A percentile compares a stretch with the other conserved stretches of the same genome.
phyloP scores from a whole-genome alignment of 768 basidiomycete genomes.

The Coprinopsis cinerea region DNA sequence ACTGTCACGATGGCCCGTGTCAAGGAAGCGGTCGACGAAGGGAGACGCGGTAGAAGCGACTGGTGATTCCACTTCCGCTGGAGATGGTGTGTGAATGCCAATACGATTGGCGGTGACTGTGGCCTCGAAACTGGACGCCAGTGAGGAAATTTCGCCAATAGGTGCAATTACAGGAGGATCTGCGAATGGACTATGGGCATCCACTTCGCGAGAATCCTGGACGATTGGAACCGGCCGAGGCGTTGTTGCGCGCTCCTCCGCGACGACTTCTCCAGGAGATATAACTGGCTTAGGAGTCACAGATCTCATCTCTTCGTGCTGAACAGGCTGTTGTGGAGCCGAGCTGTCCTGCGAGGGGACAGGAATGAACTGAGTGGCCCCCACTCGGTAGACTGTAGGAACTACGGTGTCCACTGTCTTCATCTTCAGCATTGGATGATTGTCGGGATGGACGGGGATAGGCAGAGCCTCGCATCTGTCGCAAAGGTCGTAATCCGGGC shows the following conservation, averaged over 20 bases:
- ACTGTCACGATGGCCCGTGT: background rate
- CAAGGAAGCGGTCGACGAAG: background rate
- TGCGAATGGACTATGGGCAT: slow-evolving; percentile 4
- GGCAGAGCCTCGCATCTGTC: slow-evolving; percentile 73
- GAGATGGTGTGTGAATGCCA: background rate
- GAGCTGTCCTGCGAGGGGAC: background rate
- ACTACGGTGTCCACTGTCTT: slow-evolving; percentile 41
- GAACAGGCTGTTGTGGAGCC: background rate
- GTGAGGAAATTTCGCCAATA: background rate
- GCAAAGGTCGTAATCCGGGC: slow-evolving; percentile 81
- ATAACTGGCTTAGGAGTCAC: background rate
- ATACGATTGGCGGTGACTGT: slow-evolving; percentile 1
- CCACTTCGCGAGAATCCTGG: background rate
- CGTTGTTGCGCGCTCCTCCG: background rate
- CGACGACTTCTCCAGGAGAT: no score
- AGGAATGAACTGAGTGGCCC: slow-evolving; percentile 20
- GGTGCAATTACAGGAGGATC: slow-evolving; percentile 9
- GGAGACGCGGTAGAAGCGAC: background rate
- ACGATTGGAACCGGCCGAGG: background rate
- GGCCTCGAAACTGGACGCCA: slow-evolving; percentile 9
- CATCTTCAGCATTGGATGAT: slow-evolving; percentile 75
- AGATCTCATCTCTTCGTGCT: background rate
- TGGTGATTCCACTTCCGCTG: background rate
- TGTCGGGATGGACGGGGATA: slow-evolving; percentile 64
- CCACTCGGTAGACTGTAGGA: slow-evolving; percentile 28